These are phyloP conservation scores for Pythium vanterpoolii DNA, from an alignment of 352 stramenopile genomes.

Conservation along the genomic window DNA sequence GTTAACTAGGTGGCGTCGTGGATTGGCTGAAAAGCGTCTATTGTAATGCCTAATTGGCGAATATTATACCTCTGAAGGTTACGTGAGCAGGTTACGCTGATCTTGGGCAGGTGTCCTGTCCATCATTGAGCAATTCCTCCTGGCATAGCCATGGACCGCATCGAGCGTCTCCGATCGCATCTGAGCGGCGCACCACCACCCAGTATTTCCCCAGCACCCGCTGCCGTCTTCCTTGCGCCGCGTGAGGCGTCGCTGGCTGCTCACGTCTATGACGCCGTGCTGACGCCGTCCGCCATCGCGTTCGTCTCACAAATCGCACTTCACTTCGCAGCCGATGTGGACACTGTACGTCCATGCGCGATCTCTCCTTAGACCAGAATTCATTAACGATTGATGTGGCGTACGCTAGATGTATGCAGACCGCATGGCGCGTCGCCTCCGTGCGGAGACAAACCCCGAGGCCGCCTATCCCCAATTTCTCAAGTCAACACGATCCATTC, in stretches of 20 bases:
- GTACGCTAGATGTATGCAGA: slow-evolving; percentile 45
- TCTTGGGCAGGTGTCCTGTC: slow-evolving; percentile 5
- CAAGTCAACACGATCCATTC: slow-evolving; percentile 54
- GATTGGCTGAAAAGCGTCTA: slow-evolving; percentile 15
- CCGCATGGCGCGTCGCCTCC: slow-evolving; percentile 44
- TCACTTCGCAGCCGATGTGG: slow-evolving; percentile 65
- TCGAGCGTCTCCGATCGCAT: slow-evolving; percentile 22
- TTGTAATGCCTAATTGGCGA: slow-evolving; percentile 2
- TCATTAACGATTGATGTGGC: background rate
- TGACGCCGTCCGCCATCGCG: slow-evolving; percentile 78
- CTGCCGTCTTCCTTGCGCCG: slow-evolving; percentile 18
- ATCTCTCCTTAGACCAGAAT: background rate
- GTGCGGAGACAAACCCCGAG: slow-evolving; percentile 58
- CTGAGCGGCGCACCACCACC: slow-evolving; percentile 1
- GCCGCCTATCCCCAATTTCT: slow-evolving; percentile 84
- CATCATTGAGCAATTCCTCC: slow-evolving; percentile 7
- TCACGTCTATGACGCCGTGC: slow-evolving; percentile 58
- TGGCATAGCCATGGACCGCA: slow-evolving; percentile 17
- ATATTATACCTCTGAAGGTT: slow-evolving; percentile 9
- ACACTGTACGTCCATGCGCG: slow-evolving; percentile 32
- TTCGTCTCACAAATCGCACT: slow-evolving; percentile 85
- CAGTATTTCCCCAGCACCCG: background rate
- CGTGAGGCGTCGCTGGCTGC: slow-evolving; percentile 12
- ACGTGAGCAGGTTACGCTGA: too few species aligned
- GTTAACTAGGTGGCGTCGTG: slow-evolving; percentile 4